Evolutionary conservation across 75 land plant genomes (phyloP), one percentile per base, ranked within the genome.

Genomic region (Isoetes taiwanensis): DNA sequence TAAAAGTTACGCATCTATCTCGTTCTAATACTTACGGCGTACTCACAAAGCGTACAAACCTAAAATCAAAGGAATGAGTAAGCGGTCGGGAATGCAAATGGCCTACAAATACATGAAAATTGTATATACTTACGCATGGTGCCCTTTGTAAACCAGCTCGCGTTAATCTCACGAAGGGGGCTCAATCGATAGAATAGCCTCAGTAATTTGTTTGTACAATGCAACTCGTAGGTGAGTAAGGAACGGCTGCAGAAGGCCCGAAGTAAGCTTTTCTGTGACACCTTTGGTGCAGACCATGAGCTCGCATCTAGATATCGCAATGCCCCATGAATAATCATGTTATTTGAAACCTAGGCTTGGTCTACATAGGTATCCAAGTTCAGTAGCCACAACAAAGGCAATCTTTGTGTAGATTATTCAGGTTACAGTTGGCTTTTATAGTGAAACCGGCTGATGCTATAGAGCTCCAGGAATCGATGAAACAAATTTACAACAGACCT

Each of bases 81-180:
- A 23, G 21, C 43, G 28, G 19, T 23, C 20, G 9, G 25, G 3
- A n/a, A 21, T 24, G 1, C 1, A 34, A 32, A 14, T 50, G n/a
- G n/a, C n/a, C n/a, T 52, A 12, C 9, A 25, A 20, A 11, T 52
- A 3, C 20, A 12, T 30, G 35, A 48, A 8, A 61, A 17, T 58
- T 14, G 28, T 35, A 2, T 16, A 20, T 6, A 67, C 69, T 56
- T 67, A 28, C 34, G 50, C 35, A 48, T 21, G 16, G 65, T 67
- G 56, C 56, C 69, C 50, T 67, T 67, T 23, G 55, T 67, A 34
- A 67, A 67, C 69, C 69, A 67, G 14, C 19, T n/a, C 20, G 50
- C 64, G n/a, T 38, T 56, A 27, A 27, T 32, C 26, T 14, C 32
- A 2, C 12, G 26, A 21, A 31, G 43, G 56, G 14, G 65, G 50